Evolutionary conservation across 148 eudicot species (phyloP), one percentile per base, ranked within the genome.

Genomic region (Rhododendron simsii): DNA sequence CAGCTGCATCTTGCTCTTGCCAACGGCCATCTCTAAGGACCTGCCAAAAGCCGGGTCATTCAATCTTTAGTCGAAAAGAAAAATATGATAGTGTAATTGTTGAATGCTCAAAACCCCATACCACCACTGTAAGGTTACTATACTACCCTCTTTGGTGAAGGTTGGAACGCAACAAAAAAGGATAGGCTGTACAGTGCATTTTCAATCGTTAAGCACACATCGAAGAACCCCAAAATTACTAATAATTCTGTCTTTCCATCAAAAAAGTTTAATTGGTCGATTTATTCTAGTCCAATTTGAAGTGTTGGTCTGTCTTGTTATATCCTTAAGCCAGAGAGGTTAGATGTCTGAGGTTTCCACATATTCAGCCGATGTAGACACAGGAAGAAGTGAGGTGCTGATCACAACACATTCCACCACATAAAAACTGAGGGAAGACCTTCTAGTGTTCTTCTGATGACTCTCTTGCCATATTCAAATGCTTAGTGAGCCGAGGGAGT

Each of bases 1-100:
- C 48, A 83, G 91, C 86, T 47, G 96, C 96, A 92, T 94, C 96
- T 89, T 90, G 85, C 86, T 92, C 96, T 80, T 91, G 93, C 96
- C 96, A 94, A 65, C 85, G 87, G 30, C 95, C 93, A 81, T 94
- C 95, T 91, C 96, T 92, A 35, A 94, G 92, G 61, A 94, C 92
- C 96, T 94, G 90, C 74, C n/a, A 33, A 45, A 78, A 83, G 76
- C 78, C 50, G 71, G 82, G 61, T 37, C 65, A 73, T 84, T 48
- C 11, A 59, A 39, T 20, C 14, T 11, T 76, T 61, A 16, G 12
- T 41, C 45, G n/a, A 63, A 48, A 47, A 30, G 21, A 13, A 84
- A 84, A 73, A 50, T 30, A 50, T 11, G 78, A 9, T 83, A 57
- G 65, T 51, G 59, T 83, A 26, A 83, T 69, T 15, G 30, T 3